Evolutionary conservation across 106 monocot genomes (phyloP).

Genomic region (Dendrobium huoshanense): DNA sequence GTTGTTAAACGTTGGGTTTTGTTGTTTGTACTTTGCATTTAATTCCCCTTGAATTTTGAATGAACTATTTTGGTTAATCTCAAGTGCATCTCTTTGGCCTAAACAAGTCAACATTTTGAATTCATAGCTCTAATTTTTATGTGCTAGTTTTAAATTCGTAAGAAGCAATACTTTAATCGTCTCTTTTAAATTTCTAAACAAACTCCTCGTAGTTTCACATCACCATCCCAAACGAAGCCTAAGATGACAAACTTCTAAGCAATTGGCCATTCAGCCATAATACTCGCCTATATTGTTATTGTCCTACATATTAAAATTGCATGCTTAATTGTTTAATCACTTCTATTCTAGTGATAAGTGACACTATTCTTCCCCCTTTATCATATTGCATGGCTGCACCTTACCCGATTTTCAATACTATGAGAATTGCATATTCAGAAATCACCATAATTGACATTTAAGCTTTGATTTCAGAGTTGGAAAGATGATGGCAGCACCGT

Average conservation of each 20-base stretch:
- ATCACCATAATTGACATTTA: not conserved
- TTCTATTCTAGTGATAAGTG: not conserved
- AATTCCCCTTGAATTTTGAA: no score
- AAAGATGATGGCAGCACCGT: conserved; percentile 38
- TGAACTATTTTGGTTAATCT: no score
- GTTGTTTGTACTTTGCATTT: no score
- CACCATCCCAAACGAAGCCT: no score
- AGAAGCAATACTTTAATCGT: no score
- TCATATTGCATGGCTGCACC: not conserved
- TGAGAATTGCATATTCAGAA: not conserved
- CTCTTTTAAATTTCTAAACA: no score
- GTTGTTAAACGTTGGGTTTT: no score
- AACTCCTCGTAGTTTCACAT: no score
- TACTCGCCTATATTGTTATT: not conserved
- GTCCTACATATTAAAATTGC: not conserved
- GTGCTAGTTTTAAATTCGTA: no score
- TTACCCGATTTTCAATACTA: not conserved
- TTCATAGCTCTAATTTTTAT: no score
- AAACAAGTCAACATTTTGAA: no score
- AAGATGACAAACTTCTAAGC: not conserved
- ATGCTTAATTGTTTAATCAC: not conserved
- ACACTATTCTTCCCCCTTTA: not conserved
- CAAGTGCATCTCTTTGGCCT: no score
- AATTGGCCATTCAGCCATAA: not conserved
- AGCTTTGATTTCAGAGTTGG: conserved; percentile 58